phyloP scores from a whole-genome alignment of 495 filamentous ascomycete genomes.

The Hypomontagnella submonticulosa region DNA sequence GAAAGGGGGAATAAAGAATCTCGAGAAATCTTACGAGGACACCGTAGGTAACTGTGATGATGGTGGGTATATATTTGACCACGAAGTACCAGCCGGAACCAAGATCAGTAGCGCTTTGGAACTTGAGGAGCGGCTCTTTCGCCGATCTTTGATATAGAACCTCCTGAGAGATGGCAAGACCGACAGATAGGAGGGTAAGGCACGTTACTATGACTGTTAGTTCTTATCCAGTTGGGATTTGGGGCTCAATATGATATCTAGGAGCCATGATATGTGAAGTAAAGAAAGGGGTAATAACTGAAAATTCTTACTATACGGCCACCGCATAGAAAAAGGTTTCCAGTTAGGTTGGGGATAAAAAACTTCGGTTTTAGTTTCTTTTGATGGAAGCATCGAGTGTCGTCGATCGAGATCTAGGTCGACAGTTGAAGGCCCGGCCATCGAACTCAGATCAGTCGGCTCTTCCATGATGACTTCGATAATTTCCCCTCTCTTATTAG shows the following conservation, averaged over 20 bases:
- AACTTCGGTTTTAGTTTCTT: conserved; percentile 49
- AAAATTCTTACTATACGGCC: conserved; percentile 63
- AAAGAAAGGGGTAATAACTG: background rate
- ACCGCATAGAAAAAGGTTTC: conserved; percentile 77
- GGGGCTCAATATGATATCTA: background rate
- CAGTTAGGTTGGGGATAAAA: conserved; percentile 73
- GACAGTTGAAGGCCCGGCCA: conserved; percentile 48
- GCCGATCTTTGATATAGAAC: conserved; percentile 68
- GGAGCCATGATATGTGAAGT: background rate
- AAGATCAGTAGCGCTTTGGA: conserved; percentile 63
- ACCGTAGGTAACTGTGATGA: conserved; percentile 75
- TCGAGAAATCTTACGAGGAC: conserved; percentile 54
- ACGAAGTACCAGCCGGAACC: conserved; percentile 66
- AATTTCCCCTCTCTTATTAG: conserved; percentile 62
- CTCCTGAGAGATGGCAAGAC: conserved; percentile 67
- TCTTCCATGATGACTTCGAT: conserved; percentile 63
- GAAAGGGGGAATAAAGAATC: no score
- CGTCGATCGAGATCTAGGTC: conserved; percentile 20
- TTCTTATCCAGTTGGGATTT: background rate
- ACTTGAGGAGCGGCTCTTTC: conserved; percentile 57
- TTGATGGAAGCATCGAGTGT: conserved; percentile 47
- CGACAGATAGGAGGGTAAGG: conserved; percentile 66
- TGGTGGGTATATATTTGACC: conserved; percentile 77
- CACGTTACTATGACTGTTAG: conserved; percentile 27
- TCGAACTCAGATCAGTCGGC: conserved; percentile 52